Evolutionary conservation across 164 flowering plant species (phyloP).

Genomic region (Dillenia suffruticosa): DNA sequence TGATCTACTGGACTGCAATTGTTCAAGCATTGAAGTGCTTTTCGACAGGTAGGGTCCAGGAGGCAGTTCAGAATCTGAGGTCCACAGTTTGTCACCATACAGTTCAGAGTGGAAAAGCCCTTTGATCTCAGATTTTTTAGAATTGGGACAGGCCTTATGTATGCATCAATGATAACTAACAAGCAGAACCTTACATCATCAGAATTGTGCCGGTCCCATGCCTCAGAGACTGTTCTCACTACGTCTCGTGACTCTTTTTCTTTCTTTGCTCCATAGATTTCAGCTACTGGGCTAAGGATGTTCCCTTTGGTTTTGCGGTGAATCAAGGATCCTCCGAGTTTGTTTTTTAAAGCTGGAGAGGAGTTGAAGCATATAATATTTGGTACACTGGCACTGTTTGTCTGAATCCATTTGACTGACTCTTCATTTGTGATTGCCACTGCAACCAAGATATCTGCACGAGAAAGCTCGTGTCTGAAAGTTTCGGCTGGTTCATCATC

Average conservation of each 20-base stretch:
- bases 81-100: slow-evolving; percentile 89
- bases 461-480: slow-evolving; percentile 28
- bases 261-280: slow-evolving; percentile 21
- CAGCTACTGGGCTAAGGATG: slow-evolving; percentile 30
- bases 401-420: slow-evolving; percentile 56
- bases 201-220: slow-evolving; percentile 80
- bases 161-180: slow-evolving; percentile 76
- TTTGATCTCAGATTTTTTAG: slow-evolving; percentile 76
- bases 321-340: slow-evolving; percentile 57
- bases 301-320: slow-evolving; percentile 23
- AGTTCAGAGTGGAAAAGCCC: slow-evolving; percentile 76
- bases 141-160: slow-evolving; percentile 67
- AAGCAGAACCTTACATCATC: slow-evolving; percentile 92
- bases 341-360: slow-evolving; percentile 52
- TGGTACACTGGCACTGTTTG: slow-evolving; percentile 32
- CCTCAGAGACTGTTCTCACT: slow-evolving; percentile 57
- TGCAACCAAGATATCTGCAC: slow-evolving; percentile 60
- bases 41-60: slow-evolving; percentile 78
- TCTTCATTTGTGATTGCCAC: slow-evolving; percentile 56
- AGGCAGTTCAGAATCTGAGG: slow-evolving; percentile 74
- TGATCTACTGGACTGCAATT: slow-evolving; percentile 90
- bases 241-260: slow-evolving; percentile 43
- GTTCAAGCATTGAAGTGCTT: slow-evolving; percentile 90
- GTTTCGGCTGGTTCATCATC: slow-evolving; percentile 16
- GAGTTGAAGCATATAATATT: slow-evolving; percentile 78